Evolutionary conservation across 129 eudicot species (phyloP), one percentile per base, ranked within the genome.

Genomic region (Pittosporum tobira): DNA sequence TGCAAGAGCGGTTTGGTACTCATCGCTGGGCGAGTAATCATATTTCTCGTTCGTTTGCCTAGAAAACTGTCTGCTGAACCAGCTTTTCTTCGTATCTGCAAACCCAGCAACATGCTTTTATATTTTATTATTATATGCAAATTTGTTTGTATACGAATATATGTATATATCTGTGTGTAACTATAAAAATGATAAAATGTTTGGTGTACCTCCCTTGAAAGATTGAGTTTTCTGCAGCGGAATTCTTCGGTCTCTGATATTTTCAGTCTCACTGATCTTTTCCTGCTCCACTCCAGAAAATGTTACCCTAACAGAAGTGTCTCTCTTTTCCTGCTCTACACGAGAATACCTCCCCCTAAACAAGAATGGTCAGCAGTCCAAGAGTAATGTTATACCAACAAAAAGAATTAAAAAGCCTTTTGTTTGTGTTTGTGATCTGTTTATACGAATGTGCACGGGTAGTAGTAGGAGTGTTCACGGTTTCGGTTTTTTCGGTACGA

Each of bases 1-100:
- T 3, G 96, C 91, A 34, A 88, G 74, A 13, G 94, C 96, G 1
- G 79, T 61, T 19, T 80, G 75, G 66, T 78, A 84, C 44, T 84
- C 90, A 0, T 45, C 73, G 31, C 68, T 59, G 22, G 57, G 73
- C 10, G 22, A 63, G 16, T 36, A 54, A 24, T 77, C 73, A 31
- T 73, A 38, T 10, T 78, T 81, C 48, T 48, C 27, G 55, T 76
- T 78, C 79, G 63, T 76, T 57, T 75, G 68, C 14, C 79, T 63
- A 4, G 94, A 83, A 42, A 63, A 79, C 53, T 84, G 88, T 71
- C 72, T 77, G 50, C 19, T 38, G 44, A 72, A 29, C 94, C 84
- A 77, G 60, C 69, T 60, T 68, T 75, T 76, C 22, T 29, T 75
- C 51, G 59, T 68, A 54, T 81, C 88, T 81, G 81, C 52, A 64